A percentile compares a stretch with the other conserved stretches of the same genome.
These are phyloP conservation scores for Parastagonospora nodorum DNA, from an alignment of 2,329 filamentous ascomycete genomes.

Conservation along the genomic window DNA sequence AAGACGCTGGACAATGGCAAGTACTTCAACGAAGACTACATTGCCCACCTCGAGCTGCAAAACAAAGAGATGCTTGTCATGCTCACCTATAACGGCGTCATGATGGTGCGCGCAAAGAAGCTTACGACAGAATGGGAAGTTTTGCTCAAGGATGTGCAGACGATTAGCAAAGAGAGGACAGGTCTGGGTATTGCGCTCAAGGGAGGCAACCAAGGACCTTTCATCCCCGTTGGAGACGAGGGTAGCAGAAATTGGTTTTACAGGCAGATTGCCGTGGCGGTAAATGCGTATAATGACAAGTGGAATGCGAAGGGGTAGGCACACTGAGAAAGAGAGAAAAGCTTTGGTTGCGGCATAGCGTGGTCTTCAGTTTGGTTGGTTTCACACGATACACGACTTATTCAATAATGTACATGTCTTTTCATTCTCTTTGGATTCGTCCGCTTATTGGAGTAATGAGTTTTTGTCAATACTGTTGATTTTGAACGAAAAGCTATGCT, in stretches of 20 bases:
- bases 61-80: constrained; percentile 84
- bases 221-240: constrained; percentile 92
- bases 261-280: constrained; percentile 67
- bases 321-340: neutral
- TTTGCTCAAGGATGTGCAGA: constrained; percentile 92
- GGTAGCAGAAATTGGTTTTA: constrained; percentile 71
- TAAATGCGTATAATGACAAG: constrained; percentile 70
- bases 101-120: constrained; percentile 86
- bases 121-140: constrained; percentile 95
- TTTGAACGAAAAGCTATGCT: too few species aligned
- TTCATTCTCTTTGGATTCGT: neutral
- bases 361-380: constrained; percentile 1
- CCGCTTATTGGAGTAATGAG: too few species aligned
- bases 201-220: constrained; percentile 90
- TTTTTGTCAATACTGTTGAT: too few species aligned
- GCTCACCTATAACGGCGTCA: constrained; percentile 69
- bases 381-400: neutral
- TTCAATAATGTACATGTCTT: neutral
- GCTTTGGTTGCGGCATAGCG: constrained; percentile 2
- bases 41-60: constrained; percentile 91
- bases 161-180: constrained; percentile 94
- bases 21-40: constrained; percentile 97
- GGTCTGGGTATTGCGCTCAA: constrained; percentile 88
- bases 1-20: constrained; percentile 98
- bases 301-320: constrained; percentile 65